Evolutionary conservation across 176 grass and related monocot species (phyloP), one percentile per base, ranked within the genome.

Genomic region (Oryza glaberrima): DNA sequence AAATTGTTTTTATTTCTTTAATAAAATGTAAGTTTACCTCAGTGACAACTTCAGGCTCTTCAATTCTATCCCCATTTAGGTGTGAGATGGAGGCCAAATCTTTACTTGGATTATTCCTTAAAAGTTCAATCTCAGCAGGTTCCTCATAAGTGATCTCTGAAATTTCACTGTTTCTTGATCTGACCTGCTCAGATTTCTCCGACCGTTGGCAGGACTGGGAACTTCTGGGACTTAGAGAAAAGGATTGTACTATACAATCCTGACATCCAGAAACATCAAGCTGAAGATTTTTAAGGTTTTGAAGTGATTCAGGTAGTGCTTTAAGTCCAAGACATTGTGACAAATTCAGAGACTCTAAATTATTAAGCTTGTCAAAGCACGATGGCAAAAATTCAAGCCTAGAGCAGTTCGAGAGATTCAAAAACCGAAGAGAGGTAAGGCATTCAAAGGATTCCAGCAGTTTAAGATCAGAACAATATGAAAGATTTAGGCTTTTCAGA

Each of bases 381-480:
- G 48, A 17, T 58, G 87, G 87, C 22, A 84, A 68, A 88, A 61
- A 75, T 69, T 84, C 61, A 60, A 88, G 76, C n/a, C 61, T 84
- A 38, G 8, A 38, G 69, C 87, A 88, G 70, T 88, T 78, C 40
- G 87, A 89, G 28, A 89, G 77, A 69, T 89, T 75, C 49, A 89
- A 61, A 69, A 49, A 76, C 48, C 85, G 82, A 75, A 89, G 87
- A 63, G 82, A 85, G 49, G 77, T 69, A 61, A 89, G 71, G 77
- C 11, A 28, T 58, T 74, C 70, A 12, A 89, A 85, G 2, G 81
- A 88, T 25, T 73, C 35, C 1, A 72, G 60, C 26, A 88, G 82
- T 65, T 84, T 84, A 84, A 88, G 87, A 46, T 73, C 81, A 84
- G 75, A 71, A 70, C 87, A 88, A 74, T 38, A 78, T 75, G 87